A percentile compares a stretch with the other conserved stretches of the same genome.
These are phyloP conservation scores for Gloeopeniophorella convolvens DNA, from an alignment of 768 basidiomycete genomes.

Conservation along the genomic window DNA sequence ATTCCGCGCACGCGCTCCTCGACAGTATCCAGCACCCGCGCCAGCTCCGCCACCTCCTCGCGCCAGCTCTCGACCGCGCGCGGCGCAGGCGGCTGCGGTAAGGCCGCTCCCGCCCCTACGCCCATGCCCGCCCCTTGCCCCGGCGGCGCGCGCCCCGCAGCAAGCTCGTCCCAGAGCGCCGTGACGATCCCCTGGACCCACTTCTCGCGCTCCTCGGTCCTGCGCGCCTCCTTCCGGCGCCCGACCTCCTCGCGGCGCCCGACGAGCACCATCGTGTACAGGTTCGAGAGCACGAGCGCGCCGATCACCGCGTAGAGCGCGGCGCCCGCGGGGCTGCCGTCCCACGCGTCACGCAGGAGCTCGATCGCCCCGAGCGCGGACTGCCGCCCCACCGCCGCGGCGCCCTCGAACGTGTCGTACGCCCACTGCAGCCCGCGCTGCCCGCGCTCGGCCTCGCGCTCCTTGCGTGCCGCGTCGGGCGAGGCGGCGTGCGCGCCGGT, in stretches of 20 bases:
- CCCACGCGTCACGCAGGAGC: constrained; percentile 74
- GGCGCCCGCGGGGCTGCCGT: too few relatives aligned
- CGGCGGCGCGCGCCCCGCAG: constrained; percentile 35
- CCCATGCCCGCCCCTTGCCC: too few relatives aligned
- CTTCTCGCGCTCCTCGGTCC: constrained; percentile 62
- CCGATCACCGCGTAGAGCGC: constrained; percentile 71
- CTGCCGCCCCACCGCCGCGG: constrained; percentile 60
- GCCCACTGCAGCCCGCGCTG: constrained; percentile 81
- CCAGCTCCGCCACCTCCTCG: constrained; percentile 9
- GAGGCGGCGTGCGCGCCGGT: constrained; percentile 14
- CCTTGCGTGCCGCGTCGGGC: constrained; percentile 36
- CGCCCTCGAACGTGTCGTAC: constrained; percentile 78
- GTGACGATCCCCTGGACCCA: constrained; percentile 69
- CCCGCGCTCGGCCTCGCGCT: constrained; percentile 62
- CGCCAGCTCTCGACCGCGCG: constrained; percentile 22
- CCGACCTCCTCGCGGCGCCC: constrained; percentile 42
- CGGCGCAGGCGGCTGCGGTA: too few relatives aligned
- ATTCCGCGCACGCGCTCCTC: constrained; percentile 16
- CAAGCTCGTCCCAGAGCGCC: constrained; percentile 67
- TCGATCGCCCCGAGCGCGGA: constrained; percentile 70
- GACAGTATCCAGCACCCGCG: constrained; percentile 9
- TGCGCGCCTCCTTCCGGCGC: constrained; percentile 41
- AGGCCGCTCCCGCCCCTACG: too few relatives aligned
- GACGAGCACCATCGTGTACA: constrained; percentile 55
- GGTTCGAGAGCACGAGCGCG: constrained; percentile 66